A percentile compares a stretch with the other conserved stretches of the same genome.
Evolutionary conservation across 495 filamentous ascomycete species (phyloP).

Genomic region (Penicillium manginii): DNA sequence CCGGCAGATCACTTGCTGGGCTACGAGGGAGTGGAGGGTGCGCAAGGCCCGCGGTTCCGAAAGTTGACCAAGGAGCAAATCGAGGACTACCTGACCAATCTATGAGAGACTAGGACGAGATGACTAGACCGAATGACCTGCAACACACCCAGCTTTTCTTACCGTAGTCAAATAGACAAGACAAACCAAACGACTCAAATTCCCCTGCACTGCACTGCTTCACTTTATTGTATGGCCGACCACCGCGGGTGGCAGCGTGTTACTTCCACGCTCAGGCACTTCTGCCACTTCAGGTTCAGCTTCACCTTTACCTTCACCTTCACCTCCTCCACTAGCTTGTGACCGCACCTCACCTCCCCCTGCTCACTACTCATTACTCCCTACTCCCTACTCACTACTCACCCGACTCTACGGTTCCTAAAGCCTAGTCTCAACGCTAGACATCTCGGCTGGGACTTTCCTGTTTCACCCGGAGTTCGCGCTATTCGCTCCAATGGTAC

Average conservation of each 20-base stretch:
- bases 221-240: conserved; percentile 2
- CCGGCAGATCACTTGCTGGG: conserved; percentile 92
- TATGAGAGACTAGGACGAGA: conserved; percentile 53
- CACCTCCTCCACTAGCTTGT: background rate
- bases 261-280: background rate
- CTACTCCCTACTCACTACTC: background rate
- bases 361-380: background rate
- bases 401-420: background rate
- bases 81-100: conserved; percentile 97
- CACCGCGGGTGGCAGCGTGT: conserved; percentile 8
- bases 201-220: background rate
- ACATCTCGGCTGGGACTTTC: background rate
- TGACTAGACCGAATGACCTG: conserved; percentile 30
- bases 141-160: conserved; percentile 3
- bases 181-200: too few relatives aligned
- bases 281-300: background rate
- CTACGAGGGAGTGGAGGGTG: conserved; percentile 88
- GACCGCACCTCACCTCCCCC: too few relatives aligned
- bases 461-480: background rate
- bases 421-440: background rate
- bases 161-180: too few relatives aligned
- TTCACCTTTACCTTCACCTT: background rate
- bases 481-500: background rate
- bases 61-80: conserved; percentile 97
- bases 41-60: conserved; percentile 88